Evolutionary conservation across 2,329 filamentous ascomycete species (phyloP), one percentile per base, ranked within the genome.

Genomic region (Talaromyces sp.): DNA sequence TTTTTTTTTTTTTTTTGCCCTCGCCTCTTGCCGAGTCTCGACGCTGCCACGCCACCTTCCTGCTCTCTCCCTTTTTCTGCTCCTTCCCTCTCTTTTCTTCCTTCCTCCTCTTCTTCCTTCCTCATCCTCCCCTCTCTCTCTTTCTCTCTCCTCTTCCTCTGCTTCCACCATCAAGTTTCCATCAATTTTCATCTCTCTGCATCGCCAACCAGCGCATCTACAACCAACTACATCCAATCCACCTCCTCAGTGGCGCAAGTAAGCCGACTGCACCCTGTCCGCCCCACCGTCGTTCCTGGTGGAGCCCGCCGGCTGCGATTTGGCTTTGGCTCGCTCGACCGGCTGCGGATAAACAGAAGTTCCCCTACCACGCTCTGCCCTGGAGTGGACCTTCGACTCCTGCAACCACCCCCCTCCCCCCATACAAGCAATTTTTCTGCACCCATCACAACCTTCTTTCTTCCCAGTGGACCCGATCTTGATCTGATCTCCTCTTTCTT

Each of bases 291-390:
- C 67, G 71, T 32, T 69, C 71, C 65, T 70, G 68, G 73, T 75
- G 73, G 72, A 75, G 74, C 70, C 72, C 72, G 66, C 70, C 70
- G 69, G 70, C 29, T 55, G 71, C 54, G 54, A 56, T 43, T 46
- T 46, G 41, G 41, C 41, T 46, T 46, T 71, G 67, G 66, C 69
- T 67, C 68, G 64, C 68, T 70, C 64, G 70, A 66, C 73, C 72
- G 72, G 71, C 74, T 56, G 73, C 73, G 72, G 73, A 74, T 74
- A 74, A 73, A 69, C 69, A 70, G 63, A 68, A 71, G 69, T 73
- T 73, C 69, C 71, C 72, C 74, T 69, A 67, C 69, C 67, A 71
- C 62, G 62, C 65, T 74, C 72, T 70, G 70, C 72, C 73, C 72
- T 75, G 73, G 73, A n/a, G 71, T 46, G 43, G 73, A 74, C 70